These are phyloP conservation scores for Trametes villosa DNA, from an alignment of 768 basidiomycete genomes.

Conservation along the genomic window DNA sequence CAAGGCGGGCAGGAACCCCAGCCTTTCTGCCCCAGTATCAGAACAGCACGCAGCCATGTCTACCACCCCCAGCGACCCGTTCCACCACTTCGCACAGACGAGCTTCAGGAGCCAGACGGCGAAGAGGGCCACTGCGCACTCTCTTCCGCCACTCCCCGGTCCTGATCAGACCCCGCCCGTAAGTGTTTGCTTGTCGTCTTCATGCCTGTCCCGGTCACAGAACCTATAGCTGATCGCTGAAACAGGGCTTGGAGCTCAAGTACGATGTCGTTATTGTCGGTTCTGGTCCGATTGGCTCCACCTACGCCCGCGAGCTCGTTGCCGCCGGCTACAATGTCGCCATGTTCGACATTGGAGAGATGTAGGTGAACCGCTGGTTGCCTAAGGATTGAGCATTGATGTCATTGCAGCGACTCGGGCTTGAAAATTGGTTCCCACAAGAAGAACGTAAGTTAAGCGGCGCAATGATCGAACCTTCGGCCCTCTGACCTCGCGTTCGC, in stretches of 20 bases:
- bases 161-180: not conserved
- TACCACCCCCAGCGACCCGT: not conserved
- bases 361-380: not conserved
- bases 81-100: not conserved
- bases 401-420: not conserved
- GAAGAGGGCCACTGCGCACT: not conserved
- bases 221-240: not conserved
- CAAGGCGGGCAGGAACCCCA: not conserved
- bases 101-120: not conserved
- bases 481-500: not conserved
- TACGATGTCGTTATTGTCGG: conserved; percentile 39
- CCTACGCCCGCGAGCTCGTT: conserved; percentile 32
- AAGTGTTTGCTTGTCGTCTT: not conserved
- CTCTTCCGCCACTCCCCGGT: not conserved
- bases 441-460: conserved; percentile 34
- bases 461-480: too few species aligned
- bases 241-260: not conserved
- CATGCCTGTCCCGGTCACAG: not conserved
- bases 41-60: not conserved
- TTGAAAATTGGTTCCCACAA: conserved; percentile 28
- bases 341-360: conserved; percentile 19
- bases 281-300: conserved; percentile 37
- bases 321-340: conserved; percentile 24
- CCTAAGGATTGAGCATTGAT: not conserved
- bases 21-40: not conserved